Evolutionary conservation across 225 moss, liverwort and hornwort genomes (phyloP).

Genomic region (Marchantia polymorpha): DNA sequence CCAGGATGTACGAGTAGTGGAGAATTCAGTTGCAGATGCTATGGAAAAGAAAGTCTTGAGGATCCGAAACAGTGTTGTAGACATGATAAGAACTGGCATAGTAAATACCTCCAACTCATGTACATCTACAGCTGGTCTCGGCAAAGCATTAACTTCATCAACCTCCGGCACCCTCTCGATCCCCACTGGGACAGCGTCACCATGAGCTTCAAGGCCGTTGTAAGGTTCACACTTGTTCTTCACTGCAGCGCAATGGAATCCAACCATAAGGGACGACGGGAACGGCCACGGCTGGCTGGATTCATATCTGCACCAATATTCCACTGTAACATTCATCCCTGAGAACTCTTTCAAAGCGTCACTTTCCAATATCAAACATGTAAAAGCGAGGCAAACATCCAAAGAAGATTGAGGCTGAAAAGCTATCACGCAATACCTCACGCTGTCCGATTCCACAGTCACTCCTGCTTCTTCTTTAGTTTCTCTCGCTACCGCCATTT

Average conservation of each 20-base stretch:
- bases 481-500: slow-evolving; percentile 86
- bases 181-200: slow-evolving; percentile 42
- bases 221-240: slow-evolving; percentile 51
- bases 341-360: not conserved
- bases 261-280: slow-evolving; percentile 87
- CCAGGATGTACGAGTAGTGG: not conserved
- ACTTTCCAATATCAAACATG: not conserved
- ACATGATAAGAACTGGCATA: not conserved
- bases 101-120: slow-evolving; percentile 73
- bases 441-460: slow-evolving; percentile 57
- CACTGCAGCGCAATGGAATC: slow-evolving; percentile 56
- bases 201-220: slow-evolving; percentile 44
- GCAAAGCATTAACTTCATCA: slow-evolving; percentile 74
- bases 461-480: slow-evolving; percentile 87
- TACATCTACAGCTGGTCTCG: slow-evolving; percentile 56
- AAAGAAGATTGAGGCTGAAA: not conserved
- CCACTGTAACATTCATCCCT: slow-evolving; percentile 7
- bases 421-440: slow-evolving; percentile 50
- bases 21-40: not conserved
- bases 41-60: not conserved
- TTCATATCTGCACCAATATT: slow-evolving; percentile 58
- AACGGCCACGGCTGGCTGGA: slow-evolving; percentile 97
- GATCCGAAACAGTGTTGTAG: not conserved
- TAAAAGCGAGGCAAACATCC: not conserved
- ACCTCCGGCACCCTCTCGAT: slow-evolving; percentile 52